Conservation (phyloP, 192 early-diverging fungal species). For the Coemansia sp. region DNA sequence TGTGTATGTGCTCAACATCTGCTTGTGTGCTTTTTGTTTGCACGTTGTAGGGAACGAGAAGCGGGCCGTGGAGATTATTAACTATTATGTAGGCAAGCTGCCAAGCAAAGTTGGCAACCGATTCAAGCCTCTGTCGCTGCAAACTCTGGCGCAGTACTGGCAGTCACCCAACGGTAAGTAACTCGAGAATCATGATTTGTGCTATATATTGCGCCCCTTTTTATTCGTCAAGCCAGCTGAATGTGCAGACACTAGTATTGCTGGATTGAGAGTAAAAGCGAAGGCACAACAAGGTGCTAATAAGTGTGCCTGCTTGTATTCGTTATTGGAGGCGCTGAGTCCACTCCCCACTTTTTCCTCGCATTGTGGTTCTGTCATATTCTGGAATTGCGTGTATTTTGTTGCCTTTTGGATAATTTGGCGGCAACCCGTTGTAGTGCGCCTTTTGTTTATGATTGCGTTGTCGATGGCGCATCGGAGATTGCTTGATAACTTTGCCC, state of each 20-base stretch:
- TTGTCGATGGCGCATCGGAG: neutral
- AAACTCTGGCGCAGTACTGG: slow-evolving; percentile 46
- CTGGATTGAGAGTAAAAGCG: neutral
- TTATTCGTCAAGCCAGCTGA: neutral
- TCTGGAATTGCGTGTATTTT: neutral
- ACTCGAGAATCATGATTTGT: neutral
- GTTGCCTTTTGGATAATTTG: neutral
- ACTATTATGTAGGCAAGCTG: slow-evolving; percentile 49
- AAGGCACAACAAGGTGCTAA: slow-evolving; percentile 1
- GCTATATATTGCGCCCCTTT: neutral
- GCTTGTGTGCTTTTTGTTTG: neutral
- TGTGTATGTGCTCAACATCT: neutral
- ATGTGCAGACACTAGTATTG: neutral
- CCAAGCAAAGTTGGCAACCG: slow-evolving; percentile 22
- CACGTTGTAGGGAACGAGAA: slow-evolving; percentile 40
- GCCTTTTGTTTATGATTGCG: neutral
- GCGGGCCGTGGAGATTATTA: slow-evolving; percentile 50
- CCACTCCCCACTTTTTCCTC: neutral
- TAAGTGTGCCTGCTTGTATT: neutral
- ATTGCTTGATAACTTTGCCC: neutral
- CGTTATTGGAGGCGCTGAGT: neutral
- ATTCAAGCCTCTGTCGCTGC: slow-evolving; percentile 44
- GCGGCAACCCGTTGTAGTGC: neutral
- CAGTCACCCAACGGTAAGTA: slow-evolving; percentile 37
- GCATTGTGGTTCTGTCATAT: neutral